Conservation (phyloP, 495 filamentous ascomycete species). For the Penicillium tannophilum region DNA sequence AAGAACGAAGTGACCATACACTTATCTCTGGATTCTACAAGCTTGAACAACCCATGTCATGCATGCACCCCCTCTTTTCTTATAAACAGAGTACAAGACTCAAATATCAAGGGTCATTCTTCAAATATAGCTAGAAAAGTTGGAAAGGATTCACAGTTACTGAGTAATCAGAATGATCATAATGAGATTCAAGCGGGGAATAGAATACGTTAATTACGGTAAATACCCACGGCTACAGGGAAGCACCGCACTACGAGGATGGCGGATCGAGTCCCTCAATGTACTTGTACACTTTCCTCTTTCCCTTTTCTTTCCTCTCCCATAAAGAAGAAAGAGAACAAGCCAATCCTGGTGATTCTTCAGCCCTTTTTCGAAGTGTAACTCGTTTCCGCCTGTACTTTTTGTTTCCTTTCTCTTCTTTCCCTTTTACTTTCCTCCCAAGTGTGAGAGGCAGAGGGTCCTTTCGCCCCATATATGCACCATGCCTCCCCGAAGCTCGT, state of each 20-base stretch:
- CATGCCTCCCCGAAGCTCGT: constrained; percentile 85
- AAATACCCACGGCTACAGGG: constrained; percentile 15
- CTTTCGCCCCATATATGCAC: constrained; percentile 41
- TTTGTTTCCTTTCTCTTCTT: constrained; percentile 10
- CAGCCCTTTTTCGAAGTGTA: constrained; percentile 12
- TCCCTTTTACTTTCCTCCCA: constrained; percentile 6
- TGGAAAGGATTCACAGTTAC: neutral
- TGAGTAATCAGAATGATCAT: neutral
- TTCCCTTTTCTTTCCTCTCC: constrained; percentile 17
- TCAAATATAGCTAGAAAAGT: neutral
- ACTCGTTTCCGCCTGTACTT: constrained; percentile 8
- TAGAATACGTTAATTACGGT: constrained; percentile 13
- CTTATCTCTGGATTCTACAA: neutral
- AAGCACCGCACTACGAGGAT: constrained; percentile 10
- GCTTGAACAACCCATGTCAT: constrained; percentile 2
- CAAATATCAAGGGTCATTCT: neutral
- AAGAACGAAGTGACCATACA: constrained; percentile 4
- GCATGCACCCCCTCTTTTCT: constrained; percentile 8
- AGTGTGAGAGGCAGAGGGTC: constrained; percentile 29
- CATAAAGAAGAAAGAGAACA: constrained; percentile 14
- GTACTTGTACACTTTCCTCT: constrained; percentile 16
- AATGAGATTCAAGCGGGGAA: constrained; percentile 1
- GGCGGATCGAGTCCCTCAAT: constrained; percentile 12
- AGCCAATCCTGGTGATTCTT: constrained; percentile 14
- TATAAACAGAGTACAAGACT: neutral